These are phyloP conservation scores for Pyrus pyrifolia DNA, from an alignment of 306 rosid genomes.

Conservation along the genomic window DNA sequence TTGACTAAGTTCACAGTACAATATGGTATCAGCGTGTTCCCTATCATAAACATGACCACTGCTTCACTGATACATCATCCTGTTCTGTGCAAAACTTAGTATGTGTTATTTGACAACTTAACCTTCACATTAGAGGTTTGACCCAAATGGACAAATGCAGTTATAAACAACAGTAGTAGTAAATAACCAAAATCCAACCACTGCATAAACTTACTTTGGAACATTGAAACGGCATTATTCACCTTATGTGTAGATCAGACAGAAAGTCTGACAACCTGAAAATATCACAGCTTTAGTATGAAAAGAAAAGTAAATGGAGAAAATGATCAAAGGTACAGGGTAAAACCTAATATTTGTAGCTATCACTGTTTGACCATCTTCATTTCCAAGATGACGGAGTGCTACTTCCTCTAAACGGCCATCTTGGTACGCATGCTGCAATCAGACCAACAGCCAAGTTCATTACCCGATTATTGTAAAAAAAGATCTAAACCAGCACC, in stretches of 20 bases:
- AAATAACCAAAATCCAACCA: not conserved
- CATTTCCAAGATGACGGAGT: constrained; percentile 83
- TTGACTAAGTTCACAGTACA: not conserved
- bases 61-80: not conserved
- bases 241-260: constrained; percentile 62
- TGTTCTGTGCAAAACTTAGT: not conserved
- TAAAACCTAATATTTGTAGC: constrained; percentile 75
- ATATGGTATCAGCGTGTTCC: not conserved
- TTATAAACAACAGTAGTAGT: not conserved
- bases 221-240: constrained; percentile 28
- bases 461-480: constrained; percentile 11
- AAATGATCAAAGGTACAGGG: not conserved
- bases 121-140: not conserved
- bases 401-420: constrained; percentile 77
- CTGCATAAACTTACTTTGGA: constrained; percentile 35
- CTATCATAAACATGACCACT: not conserved
- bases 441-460: constrained; percentile 13
- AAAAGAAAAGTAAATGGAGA: not conserved
- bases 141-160: not conserved
- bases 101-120: not conserved
- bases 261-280: constrained; percentile 90
- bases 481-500: not conserved
- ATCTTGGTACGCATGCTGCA: constrained; percentile 86
- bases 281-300: constrained; percentile 18
- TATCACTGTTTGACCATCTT: constrained; percentile 76